Base-by-base conservation (phyloP, 2,329 filamentous ascomycete species). In the Chaetomiaceae sp. region DNA sequence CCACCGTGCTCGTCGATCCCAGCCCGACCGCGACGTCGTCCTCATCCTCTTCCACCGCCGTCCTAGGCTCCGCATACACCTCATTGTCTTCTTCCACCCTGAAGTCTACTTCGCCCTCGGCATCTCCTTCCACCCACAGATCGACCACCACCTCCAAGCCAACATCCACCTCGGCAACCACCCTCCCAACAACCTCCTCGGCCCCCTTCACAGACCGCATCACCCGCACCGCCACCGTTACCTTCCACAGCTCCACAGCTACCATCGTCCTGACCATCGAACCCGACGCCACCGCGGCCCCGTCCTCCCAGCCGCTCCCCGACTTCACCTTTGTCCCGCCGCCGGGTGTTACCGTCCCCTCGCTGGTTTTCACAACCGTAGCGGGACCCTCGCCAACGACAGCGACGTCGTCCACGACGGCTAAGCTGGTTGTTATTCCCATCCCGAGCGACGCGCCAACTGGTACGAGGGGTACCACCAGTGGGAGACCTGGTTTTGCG, bases 1-100 rank as follows among this genome's bases (percentile, higher is more conserved):
- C 54, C 23, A 62, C 58, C 17, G 40, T 60, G 19, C 53, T 51
- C 3, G 22, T 57, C 34, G 23, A 56, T 27, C 51, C 46, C 14
- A 38, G n/a, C 8, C 15, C 29, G 20, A 46, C 38, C 29, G 8
- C 36, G 22, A 8, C 42, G 4, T 42, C 48, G 4, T 42, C 48
- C 3, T 25, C 40, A 4, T 17, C 25, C 4, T n/a, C 29, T 6
- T 39, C 46, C 45, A 25, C 20, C 31, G 33, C 49, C 27, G 22
- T 17, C 31, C 5, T 29, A 17, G 12, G 31, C 6, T 29, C 33
- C 6, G 7, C 19, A 7, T 27, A 25, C 15, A 44, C 27, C 31
- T n/a, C 38, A 5, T n/a, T 8, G 22, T 31, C 25, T 5, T 27
- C 25, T 27, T 27, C 36, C 37, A 31, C 37, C 25, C 9, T 9